Evolutionary conservation across 805 yeast genomes (phyloP).

Genomic region (Diddensiella santjacobensis): DNA sequence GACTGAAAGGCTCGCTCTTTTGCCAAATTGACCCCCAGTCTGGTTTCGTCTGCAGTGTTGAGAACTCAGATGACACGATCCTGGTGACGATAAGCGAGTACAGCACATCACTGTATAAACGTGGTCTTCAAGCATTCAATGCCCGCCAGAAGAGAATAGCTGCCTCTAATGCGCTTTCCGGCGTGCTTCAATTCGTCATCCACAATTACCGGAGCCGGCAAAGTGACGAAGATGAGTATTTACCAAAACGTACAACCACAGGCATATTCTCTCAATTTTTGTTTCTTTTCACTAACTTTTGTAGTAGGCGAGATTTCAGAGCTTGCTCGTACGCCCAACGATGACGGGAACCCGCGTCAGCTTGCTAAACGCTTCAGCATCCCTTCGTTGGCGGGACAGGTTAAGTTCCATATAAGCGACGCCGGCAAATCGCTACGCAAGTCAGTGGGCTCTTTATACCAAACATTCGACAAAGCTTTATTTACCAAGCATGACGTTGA

Average conservation of each 20-base stretch:
- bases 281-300: neutral
- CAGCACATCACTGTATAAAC: neutral
- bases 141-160: neutral
- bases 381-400: neutral
- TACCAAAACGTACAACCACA: too few relatives aligned
- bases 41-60: constrained; percentile 14
- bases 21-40: constrained; percentile 21
- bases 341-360: neutral
- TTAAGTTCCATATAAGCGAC: constrained; percentile 2
- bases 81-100: constrained; percentile 6
- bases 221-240: too few relatives aligned
- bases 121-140: neutral
- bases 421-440: neutral
- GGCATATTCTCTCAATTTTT: too few relatives aligned
- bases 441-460: neutral
- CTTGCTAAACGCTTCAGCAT: neutral
- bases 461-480: neutral
- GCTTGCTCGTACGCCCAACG: neutral
- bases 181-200: too few relatives aligned
- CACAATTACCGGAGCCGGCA: too few relatives aligned
- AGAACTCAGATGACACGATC: constrained; percentile 8
- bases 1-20: constrained; percentile 19
- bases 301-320: neutral
- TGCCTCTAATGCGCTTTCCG: neutral
- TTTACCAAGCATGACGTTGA: neutral